A percentile compares a stretch with the other conserved stretches of the same genome.
These are phyloP conservation scores for Royoungia palumana DNA, from an alignment of 768 basidiomycete genomes.

Conservation along the genomic window DNA sequence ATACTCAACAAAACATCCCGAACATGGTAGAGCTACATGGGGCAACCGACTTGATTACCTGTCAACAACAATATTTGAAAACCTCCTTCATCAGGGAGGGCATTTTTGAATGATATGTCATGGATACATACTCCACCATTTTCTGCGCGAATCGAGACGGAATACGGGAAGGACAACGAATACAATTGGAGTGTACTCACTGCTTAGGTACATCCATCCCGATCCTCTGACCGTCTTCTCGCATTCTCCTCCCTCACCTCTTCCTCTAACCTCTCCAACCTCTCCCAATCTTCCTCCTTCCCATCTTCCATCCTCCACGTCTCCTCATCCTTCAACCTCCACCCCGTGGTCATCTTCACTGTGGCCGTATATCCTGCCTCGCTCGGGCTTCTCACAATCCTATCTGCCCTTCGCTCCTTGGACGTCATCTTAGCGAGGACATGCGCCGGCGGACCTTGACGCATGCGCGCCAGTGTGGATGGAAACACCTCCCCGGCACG, in stretches of 20 bases:
- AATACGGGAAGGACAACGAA: no score
- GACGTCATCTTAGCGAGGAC: constrained; percentile 51
- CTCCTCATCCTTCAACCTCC: constrained; percentile 39
- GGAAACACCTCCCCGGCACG: constrained; percentile 57
- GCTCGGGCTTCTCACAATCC: constrained; percentile 47
- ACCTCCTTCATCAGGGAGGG: no score
- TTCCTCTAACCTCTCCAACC: constrained; percentile 26
- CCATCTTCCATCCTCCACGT: constrained; percentile 36
- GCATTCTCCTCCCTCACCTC: constrained; percentile 32
- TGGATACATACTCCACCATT: no score
- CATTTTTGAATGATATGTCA: no score
- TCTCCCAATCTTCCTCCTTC: constrained; percentile 21
- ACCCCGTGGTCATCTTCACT: constrained; percentile 56
- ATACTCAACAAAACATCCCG: no score
- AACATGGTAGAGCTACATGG: no score
- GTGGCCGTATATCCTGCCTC: constrained; percentile 71
- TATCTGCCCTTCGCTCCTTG: constrained; percentile 46
- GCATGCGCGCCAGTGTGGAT: constrained; percentile 44
- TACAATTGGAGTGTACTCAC: no score
- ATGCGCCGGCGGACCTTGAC: constrained; percentile 63
- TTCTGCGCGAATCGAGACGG: no score
- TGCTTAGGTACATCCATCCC: no score
- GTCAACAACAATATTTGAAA: no score
- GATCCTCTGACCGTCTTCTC: constrained; percentile 7
- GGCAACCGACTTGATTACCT: no score